These are phyloP conservation scores for Keithomyces neogunnii DNA, from an alignment of 2,329 filamentous ascomycete species.

Conservation along the genomic window DNA sequence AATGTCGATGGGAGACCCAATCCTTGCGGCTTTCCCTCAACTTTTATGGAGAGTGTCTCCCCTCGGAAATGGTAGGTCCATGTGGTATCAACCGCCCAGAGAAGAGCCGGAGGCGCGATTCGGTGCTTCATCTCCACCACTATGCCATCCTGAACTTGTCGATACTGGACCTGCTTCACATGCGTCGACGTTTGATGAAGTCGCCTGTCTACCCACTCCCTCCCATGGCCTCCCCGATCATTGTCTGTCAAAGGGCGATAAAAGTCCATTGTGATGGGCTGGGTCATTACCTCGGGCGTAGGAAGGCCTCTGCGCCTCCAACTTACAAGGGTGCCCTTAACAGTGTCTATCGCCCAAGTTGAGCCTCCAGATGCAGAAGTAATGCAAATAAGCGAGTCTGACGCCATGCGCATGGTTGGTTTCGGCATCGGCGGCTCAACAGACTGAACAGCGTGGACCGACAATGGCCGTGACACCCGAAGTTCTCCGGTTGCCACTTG, in stretches of 20 bases:
- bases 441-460: constrained; percentile 16
- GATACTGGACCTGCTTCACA: constrained; percentile 25
- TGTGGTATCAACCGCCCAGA: constrained; percentile 46
- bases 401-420: constrained; percentile 14
- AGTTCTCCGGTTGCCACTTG: constrained; percentile 43
- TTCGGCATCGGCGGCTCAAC: constrained; percentile 10
- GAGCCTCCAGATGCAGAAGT: constrained; percentile 24
- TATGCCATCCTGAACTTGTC: constrained; percentile 20
- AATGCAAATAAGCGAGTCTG: constrained; percentile 20
- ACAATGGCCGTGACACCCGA: constrained; percentile 25
- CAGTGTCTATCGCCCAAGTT: constrained; percentile 35
- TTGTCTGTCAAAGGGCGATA: constrained; percentile 62
- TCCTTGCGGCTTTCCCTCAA: constrained; percentile 39
- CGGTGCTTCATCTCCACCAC: constrained; percentile 40
- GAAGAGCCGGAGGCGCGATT: constrained; percentile 54
- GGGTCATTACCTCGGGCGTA: constrained; percentile 31
- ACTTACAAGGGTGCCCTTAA: constrained; percentile 31
- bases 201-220: constrained; percentile 44
- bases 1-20: constrained; percentile 45
- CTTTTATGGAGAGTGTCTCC: constrained; percentile 38
- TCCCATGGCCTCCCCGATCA: constrained; percentile 47
- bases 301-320: constrained; percentile 26
- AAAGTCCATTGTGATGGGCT: constrained; percentile 41
- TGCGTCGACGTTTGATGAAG: constrained; percentile 38
- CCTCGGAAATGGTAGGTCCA: constrained; percentile 48